A percentile compares a stretch with the other conserved stretches of the same genome.
Conservation (phyloP, 1,284 basidiomycete genomes). For the Bondarzewia mesenterica region DNA sequence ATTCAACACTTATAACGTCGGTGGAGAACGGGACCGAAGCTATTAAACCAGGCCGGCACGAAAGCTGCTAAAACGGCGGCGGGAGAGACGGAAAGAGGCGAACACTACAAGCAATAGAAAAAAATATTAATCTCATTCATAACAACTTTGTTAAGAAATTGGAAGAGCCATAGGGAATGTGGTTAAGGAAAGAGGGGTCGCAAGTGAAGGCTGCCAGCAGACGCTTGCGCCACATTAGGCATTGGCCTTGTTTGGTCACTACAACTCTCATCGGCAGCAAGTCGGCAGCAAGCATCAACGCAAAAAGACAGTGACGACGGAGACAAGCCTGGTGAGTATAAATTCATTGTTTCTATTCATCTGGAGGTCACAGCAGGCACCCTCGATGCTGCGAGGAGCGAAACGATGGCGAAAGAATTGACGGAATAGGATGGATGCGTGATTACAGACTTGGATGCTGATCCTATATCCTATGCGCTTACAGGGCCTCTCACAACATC, state of each 20-base stretch:
- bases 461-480: neutral
- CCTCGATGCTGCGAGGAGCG: slow-evolving; percentile 8
- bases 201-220: slow-evolving; percentile 1
- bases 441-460: slow-evolving; percentile 1
- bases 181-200: neutral
- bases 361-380: slow-evolving; percentile 8
- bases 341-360: slow-evolving; percentile 16
- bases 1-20: too few species aligned
- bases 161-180: neutral
- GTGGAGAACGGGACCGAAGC: too few species aligned
- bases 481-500: slow-evolving; percentile 23
- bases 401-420: slow-evolving; percentile 18
- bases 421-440: slow-evolving; percentile 40
- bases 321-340: slow-evolving; percentile 37
- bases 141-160: too few species aligned
- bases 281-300: slow-evolving; percentile 8
- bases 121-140: too few species aligned
- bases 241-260: slow-evolving; percentile 12
- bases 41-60: too few species aligned
- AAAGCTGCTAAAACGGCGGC: too few species aligned
- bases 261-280: neutral
- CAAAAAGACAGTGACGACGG: slow-evolving; percentile 29
- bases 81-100: too few species aligned
- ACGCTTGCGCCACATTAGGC: neutral
- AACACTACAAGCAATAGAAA: neutral